phyloP scores from a whole-genome alignment of 495 filamentous ascomycete species.

The Penicillium flavigenum region DNA sequence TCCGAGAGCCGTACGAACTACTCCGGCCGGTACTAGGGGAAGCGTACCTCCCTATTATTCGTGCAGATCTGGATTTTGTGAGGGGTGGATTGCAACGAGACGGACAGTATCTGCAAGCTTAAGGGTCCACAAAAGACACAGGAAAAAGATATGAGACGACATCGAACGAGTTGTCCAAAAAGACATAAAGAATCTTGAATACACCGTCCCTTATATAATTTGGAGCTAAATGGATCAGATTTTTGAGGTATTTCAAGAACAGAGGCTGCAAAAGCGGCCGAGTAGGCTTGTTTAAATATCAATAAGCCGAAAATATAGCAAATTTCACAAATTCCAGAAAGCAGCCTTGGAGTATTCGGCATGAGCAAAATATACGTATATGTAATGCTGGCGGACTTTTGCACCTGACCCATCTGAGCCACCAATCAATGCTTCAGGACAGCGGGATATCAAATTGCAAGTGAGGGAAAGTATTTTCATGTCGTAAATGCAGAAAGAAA shows the following conservation, averaged over 20 bases:
- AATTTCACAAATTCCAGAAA: background rate
- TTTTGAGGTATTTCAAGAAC: background rate
- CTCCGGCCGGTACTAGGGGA: too few relatives aligned
- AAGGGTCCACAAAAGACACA: too few relatives aligned
- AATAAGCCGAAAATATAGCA: background rate
- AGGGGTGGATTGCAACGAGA: too few relatives aligned
- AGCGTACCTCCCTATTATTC: too few relatives aligned
- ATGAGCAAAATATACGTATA: background rate
- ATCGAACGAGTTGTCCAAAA: too few relatives aligned
- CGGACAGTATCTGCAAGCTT: too few relatives aligned
- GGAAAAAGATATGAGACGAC: too few relatives aligned
- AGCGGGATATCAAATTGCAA: constrained; percentile 9
- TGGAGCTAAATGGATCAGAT: too few relatives aligned
- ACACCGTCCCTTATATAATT: too few relatives aligned
- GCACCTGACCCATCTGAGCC: background rate
- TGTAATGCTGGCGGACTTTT: background rate
- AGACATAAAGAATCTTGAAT: too few relatives aligned
- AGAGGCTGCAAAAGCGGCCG: background rate
- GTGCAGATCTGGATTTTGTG: too few relatives aligned
- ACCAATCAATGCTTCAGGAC: background rate
- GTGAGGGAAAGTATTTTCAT: constrained; percentile 3
- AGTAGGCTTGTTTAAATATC: background rate
- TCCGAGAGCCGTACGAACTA: too few relatives aligned
- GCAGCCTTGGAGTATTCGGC: background rate
- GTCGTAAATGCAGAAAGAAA: constrained; percentile 1